These are phyloP conservation scores for Hypoxylon rickii DNA, from an alignment of 495 filamentous ascomycete species.

Conservation along the genomic window DNA sequence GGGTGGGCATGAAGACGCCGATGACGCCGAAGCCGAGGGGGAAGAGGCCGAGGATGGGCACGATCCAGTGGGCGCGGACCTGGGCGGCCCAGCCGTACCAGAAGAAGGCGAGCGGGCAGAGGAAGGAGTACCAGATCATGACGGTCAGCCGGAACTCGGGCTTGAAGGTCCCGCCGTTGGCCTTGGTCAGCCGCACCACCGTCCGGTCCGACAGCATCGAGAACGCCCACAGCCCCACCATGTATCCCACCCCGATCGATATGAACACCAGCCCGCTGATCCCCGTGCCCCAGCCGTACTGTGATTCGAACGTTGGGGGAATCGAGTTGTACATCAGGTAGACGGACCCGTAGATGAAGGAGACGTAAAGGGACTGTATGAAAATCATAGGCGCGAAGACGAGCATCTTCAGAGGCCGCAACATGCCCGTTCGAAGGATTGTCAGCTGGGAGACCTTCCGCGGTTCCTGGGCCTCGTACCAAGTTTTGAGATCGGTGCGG, in stretches of 20 bases:
- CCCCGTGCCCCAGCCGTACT: slow-evolving; percentile 49
- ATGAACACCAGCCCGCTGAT: slow-evolving; percentile 48
- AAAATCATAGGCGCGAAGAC: slow-evolving; percentile 67
- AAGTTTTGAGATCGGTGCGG: slow-evolving; percentile 39
- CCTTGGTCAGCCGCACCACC: slow-evolving; percentile 47
- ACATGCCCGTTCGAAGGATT: slow-evolving; percentile 45
- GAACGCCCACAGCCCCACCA: slow-evolving; percentile 38
- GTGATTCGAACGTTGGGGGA: slow-evolving; percentile 59
- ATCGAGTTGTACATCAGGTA: slow-evolving; percentile 78
- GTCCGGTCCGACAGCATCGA: slow-evolving; percentile 49
- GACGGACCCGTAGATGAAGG: slow-evolving; percentile 72
- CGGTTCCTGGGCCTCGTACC: slow-evolving; percentile 34
- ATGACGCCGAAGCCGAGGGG: slow-evolving; percentile 59
- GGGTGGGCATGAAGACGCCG: slow-evolving; percentile 53
- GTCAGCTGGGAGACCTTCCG: slow-evolving; percentile 21
- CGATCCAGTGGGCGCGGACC: slow-evolving; percentile 51
- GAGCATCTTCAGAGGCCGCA: slow-evolving; percentile 61
- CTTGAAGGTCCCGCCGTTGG: slow-evolving; percentile 56
- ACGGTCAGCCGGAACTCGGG: slow-evolving; percentile 58
- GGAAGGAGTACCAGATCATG: slow-evolving; percentile 46
- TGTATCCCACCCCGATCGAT: slow-evolving; percentile 50
- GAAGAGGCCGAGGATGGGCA: slow-evolving; percentile 57
- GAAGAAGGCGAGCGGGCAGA: slow-evolving; percentile 53
- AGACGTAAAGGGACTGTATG: slow-evolving; percentile 71
- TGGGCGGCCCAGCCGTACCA: slow-evolving; percentile 56